A percentile compares a stretch with the other conserved stretches of the same genome.
Conservation (phyloP, 306 rosid genomes). For the Mucuna pruriens region DNA sequence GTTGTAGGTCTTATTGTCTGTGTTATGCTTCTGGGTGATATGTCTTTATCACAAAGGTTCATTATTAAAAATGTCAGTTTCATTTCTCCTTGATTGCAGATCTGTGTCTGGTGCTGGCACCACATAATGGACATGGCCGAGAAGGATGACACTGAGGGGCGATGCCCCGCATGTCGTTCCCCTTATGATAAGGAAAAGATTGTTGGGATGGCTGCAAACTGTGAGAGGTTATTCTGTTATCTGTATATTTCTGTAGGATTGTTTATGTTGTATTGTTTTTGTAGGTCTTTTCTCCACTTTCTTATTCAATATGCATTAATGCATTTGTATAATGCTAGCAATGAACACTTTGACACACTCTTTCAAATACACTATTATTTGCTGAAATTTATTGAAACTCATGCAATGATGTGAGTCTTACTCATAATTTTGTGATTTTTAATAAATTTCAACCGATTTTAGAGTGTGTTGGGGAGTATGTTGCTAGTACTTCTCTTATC, state of each 20-base stretch:
- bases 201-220: constrained; percentile 88
- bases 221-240: constrained; percentile 66
- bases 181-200: constrained; percentile 96
- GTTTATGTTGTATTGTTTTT: neutral
- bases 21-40: constrained; percentile 5
- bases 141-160: constrained; percentile 96
- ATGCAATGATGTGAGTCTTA: neutral
- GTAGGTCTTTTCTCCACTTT: neutral
- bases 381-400: neutral
- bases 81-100: constrained; percentile 52
- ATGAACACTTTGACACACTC: neutral
- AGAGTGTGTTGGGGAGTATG: neutral
- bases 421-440: neutral
- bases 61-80: constrained; percentile 31
- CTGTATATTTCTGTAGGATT: constrained; percentile 26
- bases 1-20: constrained; percentile 7
- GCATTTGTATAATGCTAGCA: neutral
- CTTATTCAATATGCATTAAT: neutral
- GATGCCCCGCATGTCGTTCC: constrained; percentile 95
- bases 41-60: constrained; percentile 18
- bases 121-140: constrained; percentile 97
- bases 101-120: constrained; percentile 99
- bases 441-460: neutral
- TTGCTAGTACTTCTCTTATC: neutral
- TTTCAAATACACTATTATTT: neutral